A percentile compares a stretch with the other conserved stretches of the same genome.
phyloP scores from a whole-genome alignment of 2,329 filamentous ascomycete species.

The Cordyceps militaris region DNA sequence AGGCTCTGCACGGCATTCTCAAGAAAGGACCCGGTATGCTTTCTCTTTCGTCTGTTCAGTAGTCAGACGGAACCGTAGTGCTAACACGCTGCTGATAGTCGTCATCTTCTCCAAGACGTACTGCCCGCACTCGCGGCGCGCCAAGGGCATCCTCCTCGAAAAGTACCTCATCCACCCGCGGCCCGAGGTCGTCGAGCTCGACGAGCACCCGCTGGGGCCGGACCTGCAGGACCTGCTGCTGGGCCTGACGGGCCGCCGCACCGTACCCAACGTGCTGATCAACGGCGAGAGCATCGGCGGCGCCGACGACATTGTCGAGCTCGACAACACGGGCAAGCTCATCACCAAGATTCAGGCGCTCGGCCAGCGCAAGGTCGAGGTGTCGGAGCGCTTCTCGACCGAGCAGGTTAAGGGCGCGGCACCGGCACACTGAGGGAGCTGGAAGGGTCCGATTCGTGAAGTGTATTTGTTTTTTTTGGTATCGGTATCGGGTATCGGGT shows the following conservation, averaged over 20 bases:
- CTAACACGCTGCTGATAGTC: constrained; percentile 45
- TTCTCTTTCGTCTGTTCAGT: neutral
- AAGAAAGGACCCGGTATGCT: constrained; percentile 74
- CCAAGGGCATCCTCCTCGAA: constrained; percentile 77
- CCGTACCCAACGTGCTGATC: constrained; percentile 88
- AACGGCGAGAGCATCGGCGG: constrained; percentile 86
- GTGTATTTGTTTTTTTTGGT: neutral
- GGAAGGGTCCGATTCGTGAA: neutral
- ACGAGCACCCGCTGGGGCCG: constrained; percentile 68
- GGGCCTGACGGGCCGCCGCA: constrained; percentile 69
- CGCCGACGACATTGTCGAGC: constrained; percentile 71
- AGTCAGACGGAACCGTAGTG: no score
- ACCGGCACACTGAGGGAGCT: neutral
- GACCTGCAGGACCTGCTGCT: constrained; percentile 65
- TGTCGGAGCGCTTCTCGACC: constrained; percentile 40
- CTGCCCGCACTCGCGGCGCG: constrained; percentile 78
- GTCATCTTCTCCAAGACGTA: constrained; percentile 96
- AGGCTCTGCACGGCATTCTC: constrained; percentile 69
- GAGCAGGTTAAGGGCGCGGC: constrained; percentile 12
- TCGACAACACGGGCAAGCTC: constrained; percentile 62
- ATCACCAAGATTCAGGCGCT: constrained; percentile 65
- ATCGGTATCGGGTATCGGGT: neutral
- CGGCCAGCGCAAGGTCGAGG: constrained; percentile 57
- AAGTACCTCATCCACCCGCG: constrained; percentile 76
- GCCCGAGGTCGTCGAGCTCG: constrained; percentile 86